Base-by-base conservation (phyloP, 371 early-diverging fungal genomes). In the Basidiobolus meristosporus region DNA sequence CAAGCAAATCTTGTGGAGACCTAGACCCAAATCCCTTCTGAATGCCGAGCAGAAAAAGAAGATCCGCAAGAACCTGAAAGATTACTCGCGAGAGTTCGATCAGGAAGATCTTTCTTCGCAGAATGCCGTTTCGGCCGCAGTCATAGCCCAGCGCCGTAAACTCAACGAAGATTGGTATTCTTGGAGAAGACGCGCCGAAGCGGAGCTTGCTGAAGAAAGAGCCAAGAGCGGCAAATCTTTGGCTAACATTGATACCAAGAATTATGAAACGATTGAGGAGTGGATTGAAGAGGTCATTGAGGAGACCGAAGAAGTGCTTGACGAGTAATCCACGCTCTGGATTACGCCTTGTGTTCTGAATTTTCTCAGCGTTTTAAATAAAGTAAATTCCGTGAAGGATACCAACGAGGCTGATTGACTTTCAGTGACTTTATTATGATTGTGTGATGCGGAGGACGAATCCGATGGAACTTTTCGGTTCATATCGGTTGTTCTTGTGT, bases 1-100 rank as follows among this genome's bases (percentile, higher is more conserved):
- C 62, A 90, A 90, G 69, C 92, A 90, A 60, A 50, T 91, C 42
- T 50, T 81, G 46, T 97, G 96, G 93, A 81, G 98, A 45, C 96
- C 96, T 43, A 78, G 95, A 23, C 95, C 96, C 12, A 63, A 65
- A 40, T 73, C 86, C 30, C 64, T 92, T 41, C 67, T 96, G 41
- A 53, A 73, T 20, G 68, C 65, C 42, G 76, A 83, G 44, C 73
- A 80, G 63, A 85, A 83, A 72, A 68, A 74, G 63, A 60, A 70
- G 57, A 79, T 96, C 45, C 72, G 73, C 57, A 90, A 88, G 82
- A 84, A 84, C 54, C 63, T 98, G 39, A 76, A 84, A 57, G 68
- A 79, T 44, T 92, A 83, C 70, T 62, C 82, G 50, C 71, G 67
- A 53, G 62, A 70, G 43, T 93, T 93, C 54, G 98, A 98, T 20